phyloP scores from a whole-genome alignment of 1,284 basidiomycete genomes.

The Microbotryum saponariae region DNA sequence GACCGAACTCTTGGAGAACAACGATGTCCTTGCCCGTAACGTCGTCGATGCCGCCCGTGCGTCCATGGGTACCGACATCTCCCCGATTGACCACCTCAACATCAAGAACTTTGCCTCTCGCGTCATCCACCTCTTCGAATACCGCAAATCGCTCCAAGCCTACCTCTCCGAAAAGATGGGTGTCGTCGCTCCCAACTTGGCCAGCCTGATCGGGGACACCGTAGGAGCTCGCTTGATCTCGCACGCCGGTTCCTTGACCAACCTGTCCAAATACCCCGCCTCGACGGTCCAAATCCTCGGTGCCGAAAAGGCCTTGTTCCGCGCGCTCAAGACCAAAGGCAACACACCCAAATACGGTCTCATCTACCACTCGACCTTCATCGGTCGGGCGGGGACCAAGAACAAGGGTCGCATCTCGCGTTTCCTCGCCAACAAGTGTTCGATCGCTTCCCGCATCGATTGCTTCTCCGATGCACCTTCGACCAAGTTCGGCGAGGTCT shows the following conservation, averaged over 20 bases:
- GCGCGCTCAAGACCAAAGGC: constrained; percentile 97
- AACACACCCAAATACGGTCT: constrained; percentile 98
- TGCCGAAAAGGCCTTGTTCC: constrained; percentile 96
- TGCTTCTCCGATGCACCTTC: constrained; percentile 91
- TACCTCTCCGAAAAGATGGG: constrained; percentile 96
- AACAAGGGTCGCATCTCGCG: constrained; percentile 97
- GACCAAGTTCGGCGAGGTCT: constrained; percentile 88
- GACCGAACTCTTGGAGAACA: constrained; percentile 74
- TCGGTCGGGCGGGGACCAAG: constrained; percentile 87
- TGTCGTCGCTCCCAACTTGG: constrained; percentile 93
- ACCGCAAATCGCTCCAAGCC: constrained; percentile 85
- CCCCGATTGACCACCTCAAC: constrained; percentile 92
- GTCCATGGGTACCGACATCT: constrained; percentile 90
- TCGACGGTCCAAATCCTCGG: constrained; percentile 97
- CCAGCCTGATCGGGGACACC: constrained; percentile 89
- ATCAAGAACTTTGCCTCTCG: constrained; percentile 86
- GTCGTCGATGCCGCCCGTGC: constrained; percentile 88
- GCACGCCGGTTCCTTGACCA: constrained; percentile 91
- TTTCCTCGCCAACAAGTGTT: constrained; percentile 98
- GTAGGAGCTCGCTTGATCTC: constrained; percentile 93
- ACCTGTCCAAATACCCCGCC: constrained; percentile 90
- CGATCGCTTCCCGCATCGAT: constrained; percentile 95
- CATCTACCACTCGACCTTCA: constrained; percentile 88
- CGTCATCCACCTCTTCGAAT: constrained; percentile 88
- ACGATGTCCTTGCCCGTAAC: constrained; percentile 81